phyloP scores from a whole-genome alignment of 2,329 filamentous ascomycete genomes.

The Chalaropsis ovoidea region DNA sequence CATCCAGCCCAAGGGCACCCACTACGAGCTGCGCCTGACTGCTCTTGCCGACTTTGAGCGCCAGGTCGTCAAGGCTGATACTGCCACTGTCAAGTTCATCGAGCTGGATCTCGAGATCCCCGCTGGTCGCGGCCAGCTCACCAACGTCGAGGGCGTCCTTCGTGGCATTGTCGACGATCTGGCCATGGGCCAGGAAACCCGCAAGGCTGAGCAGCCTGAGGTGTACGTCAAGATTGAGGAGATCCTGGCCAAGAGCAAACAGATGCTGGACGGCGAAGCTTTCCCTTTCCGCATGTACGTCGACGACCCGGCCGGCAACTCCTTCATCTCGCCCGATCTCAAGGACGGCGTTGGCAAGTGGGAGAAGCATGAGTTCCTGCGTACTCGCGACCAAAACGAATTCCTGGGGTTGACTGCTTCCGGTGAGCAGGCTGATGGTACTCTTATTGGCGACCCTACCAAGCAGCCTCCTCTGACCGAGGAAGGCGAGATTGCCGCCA shows the following conservation, averaged over 20 bases:
- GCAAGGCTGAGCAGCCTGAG: conserved; percentile 69
- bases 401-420: conserved; percentile 63
- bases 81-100: conserved; percentile 73
- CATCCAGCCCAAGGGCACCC: conserved; percentile 79
- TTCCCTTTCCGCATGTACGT: conserved; percentile 84
- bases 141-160: conserved; percentile 85
- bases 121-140: conserved; percentile 78
- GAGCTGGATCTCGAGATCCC: conserved; percentile 91
- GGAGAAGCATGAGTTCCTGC: conserved; percentile 71
- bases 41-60: conserved; percentile 63
- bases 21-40: conserved; percentile 74
- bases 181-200: conserved; percentile 67
- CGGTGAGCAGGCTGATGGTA: conserved; percentile 34
- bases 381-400: conserved; percentile 78
- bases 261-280: conserved; percentile 65
- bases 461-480: conserved; percentile 33
- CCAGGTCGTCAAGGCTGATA: conserved; percentile 87
- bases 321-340: conserved; percentile 83
- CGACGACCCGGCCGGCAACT: conserved; percentile 91
- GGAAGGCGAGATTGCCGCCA: conserved; percentile 74
- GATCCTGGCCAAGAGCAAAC: conserved; percentile 61
- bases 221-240: conserved; percentile 66
- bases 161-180: conserved; percentile 69
- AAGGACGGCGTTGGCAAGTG: conserved; percentile 77
- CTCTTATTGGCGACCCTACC: conserved; percentile 31